phyloP scores from a whole-genome alignment of 2,329 filamentous ascomycete species.

The Aspergillus aculeatus region DNA sequence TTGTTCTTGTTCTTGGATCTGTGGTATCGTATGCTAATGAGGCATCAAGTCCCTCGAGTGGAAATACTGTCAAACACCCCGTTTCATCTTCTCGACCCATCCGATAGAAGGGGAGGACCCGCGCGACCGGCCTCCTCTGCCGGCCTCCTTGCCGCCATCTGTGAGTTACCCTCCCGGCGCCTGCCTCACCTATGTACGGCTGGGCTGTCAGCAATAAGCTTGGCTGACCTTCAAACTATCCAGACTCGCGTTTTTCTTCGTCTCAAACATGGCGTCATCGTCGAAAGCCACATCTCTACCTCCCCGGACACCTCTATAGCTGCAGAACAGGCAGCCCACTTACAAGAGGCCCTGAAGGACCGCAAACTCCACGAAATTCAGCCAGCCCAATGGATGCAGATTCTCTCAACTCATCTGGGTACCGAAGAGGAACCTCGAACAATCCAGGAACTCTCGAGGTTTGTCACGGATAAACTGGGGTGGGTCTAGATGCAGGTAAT shows the following conservation, averaged over 20 bases:
- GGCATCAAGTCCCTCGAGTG: conserved; percentile 52
- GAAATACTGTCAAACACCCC: conserved; percentile 83
- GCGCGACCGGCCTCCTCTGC: conserved; percentile 53
- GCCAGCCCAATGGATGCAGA: conserved; percentile 26
- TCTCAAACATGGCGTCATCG: conserved; percentile 41
- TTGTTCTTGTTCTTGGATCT: background rate
- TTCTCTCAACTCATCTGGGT: conserved; percentile 22
- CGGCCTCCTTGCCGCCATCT: conserved; percentile 48
- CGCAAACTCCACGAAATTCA: conserved; percentile 52
- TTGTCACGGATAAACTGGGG: conserved; percentile 29
- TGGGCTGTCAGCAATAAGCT: background rate
- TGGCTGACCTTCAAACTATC: conserved; percentile 1
- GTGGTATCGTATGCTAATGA: background rate
- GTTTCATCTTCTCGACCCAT: conserved; percentile 69
- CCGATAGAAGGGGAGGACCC: conserved; percentile 58
- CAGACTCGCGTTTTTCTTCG: conserved; percentile 45
- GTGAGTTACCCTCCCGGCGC: conserved; percentile 34
- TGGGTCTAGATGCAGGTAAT: conserved; percentile 8
- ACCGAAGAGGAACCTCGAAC: conserved; percentile 14
- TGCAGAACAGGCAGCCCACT: conserved; percentile 32
- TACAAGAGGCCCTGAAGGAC: conserved; percentile 36
- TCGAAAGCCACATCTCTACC: conserved; percentile 41
- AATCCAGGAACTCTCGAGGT: conserved; percentile 25
- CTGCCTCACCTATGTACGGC: background rate
- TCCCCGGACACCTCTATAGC: conserved; percentile 34